Evolutionary conservation across 306 rosid species (phyloP).

Genomic region (Psophocarpus tetragonolobus): DNA sequence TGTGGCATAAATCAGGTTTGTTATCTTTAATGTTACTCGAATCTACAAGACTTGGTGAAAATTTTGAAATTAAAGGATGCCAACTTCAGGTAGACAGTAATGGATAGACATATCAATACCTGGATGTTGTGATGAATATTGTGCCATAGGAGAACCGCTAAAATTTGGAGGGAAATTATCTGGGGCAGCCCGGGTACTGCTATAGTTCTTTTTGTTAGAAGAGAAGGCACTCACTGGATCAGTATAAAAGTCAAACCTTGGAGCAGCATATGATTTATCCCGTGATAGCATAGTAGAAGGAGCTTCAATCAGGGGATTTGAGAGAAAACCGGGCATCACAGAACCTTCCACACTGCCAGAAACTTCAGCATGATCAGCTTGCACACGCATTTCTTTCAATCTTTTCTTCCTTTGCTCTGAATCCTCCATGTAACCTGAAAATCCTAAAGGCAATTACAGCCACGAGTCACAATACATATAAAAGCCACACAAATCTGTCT

Average conservation of each 20-base stretch:
- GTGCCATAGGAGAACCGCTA: conserved; percentile 36
- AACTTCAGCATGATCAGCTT: conserved; percentile 60
- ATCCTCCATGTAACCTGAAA: conserved; percentile 69
- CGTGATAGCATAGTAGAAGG: conserved; percentile 30
- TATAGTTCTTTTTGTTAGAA: conserved; percentile 45
- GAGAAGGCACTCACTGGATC: conserved; percentile 92
- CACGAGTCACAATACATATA: not conserved
- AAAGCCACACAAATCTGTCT: not conserved
- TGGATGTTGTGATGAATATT: conserved; percentile 44
- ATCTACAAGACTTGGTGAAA: not conserved
- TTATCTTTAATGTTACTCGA: conserved; percentile 4
- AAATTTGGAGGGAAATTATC: conserved; percentile 39
- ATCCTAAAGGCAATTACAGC: conserved; percentile 9
- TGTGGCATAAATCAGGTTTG: not conserved
- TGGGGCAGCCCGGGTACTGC: conserved; percentile 30
- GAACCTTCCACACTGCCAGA: conserved; percentile 34
- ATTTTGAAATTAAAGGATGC: not conserved
- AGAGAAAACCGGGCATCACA: conserved; percentile 51
- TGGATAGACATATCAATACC: conserved; percentile 39
- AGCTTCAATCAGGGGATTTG: conserved; percentile 71
- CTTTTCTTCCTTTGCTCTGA: conserved; percentile 82
- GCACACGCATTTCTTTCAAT: conserved; percentile 69
- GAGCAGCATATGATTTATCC: conserved; percentile 45
- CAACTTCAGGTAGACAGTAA: not conserved
- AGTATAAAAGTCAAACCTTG: conserved; percentile 85